Base-by-base conservation (phyloP, 176 grass and related monocot genomes). In the Musa troglodytarum region DNA sequence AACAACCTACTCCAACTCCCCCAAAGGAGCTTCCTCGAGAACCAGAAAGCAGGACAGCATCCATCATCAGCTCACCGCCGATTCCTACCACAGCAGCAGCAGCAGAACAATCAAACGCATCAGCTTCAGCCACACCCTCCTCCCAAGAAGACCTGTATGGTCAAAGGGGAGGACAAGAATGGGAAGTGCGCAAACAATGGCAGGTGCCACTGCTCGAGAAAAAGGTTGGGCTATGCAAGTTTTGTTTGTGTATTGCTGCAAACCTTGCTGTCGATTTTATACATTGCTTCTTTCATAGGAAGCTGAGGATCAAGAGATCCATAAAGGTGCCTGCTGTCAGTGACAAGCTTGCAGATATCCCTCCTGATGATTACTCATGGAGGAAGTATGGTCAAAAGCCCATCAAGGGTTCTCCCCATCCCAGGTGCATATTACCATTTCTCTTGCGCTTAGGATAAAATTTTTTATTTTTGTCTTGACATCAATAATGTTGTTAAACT, bases 371-470 rank as follows among this genome's bases (percentile, higher is more conserved):
- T 10, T 98, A 91, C 73, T 89, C 95, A 0, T 93, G 95, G 95
- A 93, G 95, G 75, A 98, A 98, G 83, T 98, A 98, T 34, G 95
- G 95, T 20, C 95, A 98, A 77, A 98, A 98, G 74, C 90, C 95
- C 8, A 98, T 98, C 66, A 98, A 98, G 82, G 90, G 95, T 7
- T 98, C 94, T 59, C 94, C 94, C 63, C 77, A 98, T 87, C 94
- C 94, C 70, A 93, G 94, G 55, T 1, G 34, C 34, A 26, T 24
- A 13, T 28, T n/a, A 66, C 74, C 52, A 50, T 14, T 78, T 70
- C 70, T 63, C 43, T 55, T 71, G 14, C 53, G 34, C 34, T 43
- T 43, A 43, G 34, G 34, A 43, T 43, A 2, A 29, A 29, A 29
- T 2, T 29, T 29, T 29, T 29, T 4, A 34, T 34, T 5, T 34